Evolutionary conservation across 345 rosid species (phyloP).

Genomic region (Firmiana major): DNA sequence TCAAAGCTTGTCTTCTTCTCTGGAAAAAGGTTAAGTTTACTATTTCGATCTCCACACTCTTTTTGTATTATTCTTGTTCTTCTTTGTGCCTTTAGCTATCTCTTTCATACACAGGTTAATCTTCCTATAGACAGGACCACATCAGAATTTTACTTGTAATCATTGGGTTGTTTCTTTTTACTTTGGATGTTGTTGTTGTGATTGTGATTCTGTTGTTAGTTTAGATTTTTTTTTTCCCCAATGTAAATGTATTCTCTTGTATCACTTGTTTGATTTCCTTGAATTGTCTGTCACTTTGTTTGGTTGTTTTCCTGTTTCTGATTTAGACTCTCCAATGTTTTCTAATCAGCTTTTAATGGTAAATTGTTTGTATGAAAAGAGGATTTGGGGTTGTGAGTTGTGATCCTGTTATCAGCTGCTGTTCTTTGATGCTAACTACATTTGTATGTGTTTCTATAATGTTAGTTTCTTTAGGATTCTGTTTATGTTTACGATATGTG

Average conservation of each 20-base stretch:
- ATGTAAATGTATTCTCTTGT: not conserved
- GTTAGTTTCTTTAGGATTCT: not conserved
- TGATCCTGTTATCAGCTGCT: conserved; percentile 17
- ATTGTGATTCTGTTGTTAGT: conserved; percentile 21
- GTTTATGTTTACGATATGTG: not conserved
- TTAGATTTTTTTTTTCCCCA: not conserved
- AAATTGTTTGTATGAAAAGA: conserved; percentile 14
- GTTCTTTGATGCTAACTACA: not conserved
- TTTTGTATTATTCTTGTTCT: conserved; percentile 18
- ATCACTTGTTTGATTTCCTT: conserved; percentile 20
- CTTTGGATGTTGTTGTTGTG: conserved; percentile 26
- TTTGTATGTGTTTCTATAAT: not conserved
- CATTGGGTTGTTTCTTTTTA: conserved; percentile 25
- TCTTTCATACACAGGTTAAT: conserved; percentile 14
- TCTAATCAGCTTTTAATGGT: conserved; percentile 21
- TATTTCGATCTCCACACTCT: not conserved
- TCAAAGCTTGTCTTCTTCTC: conserved; percentile 16
- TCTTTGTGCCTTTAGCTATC: conserved; percentile 1
- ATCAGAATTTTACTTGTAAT: conserved; percentile 22
- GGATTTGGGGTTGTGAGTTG: conserved; percentile 28
- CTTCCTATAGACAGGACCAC: conserved; percentile 31
- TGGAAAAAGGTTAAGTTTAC: conserved; percentile 26
- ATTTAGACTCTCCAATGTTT: not conserved
- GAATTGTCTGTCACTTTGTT: conserved; percentile 12
- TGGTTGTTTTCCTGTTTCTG: conserved; percentile 21